Percentiles rank a stretch among this genome's conserved stretches.
phyloP scores from a whole-genome alignment of 2,329 filamentous ascomycete genomes.

The Tolypocladium inflatum region DNA sequence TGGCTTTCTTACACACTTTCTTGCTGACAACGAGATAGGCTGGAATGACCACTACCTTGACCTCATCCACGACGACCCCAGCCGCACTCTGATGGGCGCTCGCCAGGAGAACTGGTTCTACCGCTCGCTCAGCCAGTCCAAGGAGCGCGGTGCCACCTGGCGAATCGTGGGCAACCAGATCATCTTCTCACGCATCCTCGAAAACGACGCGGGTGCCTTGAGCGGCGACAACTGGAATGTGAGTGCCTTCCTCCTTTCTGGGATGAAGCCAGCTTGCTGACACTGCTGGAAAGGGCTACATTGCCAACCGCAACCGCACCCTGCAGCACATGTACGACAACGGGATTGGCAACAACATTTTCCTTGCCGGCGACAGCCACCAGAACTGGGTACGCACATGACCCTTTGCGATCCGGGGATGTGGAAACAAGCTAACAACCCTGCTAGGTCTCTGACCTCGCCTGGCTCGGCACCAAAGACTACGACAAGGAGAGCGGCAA shows the following conservation, averaged over 20 bases:
- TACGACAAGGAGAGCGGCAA: constrained; percentile 44
- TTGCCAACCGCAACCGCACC: constrained; percentile 62
- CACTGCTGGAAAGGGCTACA: constrained; percentile 41
- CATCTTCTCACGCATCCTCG: constrained; percentile 47
- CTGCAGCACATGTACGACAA: constrained; percentile 56
- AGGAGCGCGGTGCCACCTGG: constrained; percentile 60
- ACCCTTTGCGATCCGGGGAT: no score
- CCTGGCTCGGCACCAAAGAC: constrained; percentile 43
- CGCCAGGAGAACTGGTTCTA: constrained; percentile 72
- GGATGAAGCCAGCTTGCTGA: neutral
- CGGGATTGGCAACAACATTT: constrained; percentile 62
- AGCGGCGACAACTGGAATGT: constrained; percentile 26
- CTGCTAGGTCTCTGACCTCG: constrained; percentile 32
- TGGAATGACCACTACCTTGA: constrained; percentile 55
- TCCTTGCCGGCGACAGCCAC: constrained; percentile 63
- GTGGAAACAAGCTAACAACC: neutral
- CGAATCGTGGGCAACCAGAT: constrained; percentile 63
- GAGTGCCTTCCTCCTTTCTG: constrained; percentile 5
- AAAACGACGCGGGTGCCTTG: constrained; percentile 19
- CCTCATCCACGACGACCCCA: constrained; percentile 54
- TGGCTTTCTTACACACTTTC: no score
- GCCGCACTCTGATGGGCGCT: constrained; percentile 60
- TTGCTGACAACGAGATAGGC: constrained; percentile 8
- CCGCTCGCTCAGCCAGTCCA: constrained; percentile 43
- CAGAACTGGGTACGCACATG: constrained; percentile 45